phyloP scores from a whole-genome alignment of 2,329 filamentous ascomycete genomes.

The Cordyceps fumosorosea region DNA sequence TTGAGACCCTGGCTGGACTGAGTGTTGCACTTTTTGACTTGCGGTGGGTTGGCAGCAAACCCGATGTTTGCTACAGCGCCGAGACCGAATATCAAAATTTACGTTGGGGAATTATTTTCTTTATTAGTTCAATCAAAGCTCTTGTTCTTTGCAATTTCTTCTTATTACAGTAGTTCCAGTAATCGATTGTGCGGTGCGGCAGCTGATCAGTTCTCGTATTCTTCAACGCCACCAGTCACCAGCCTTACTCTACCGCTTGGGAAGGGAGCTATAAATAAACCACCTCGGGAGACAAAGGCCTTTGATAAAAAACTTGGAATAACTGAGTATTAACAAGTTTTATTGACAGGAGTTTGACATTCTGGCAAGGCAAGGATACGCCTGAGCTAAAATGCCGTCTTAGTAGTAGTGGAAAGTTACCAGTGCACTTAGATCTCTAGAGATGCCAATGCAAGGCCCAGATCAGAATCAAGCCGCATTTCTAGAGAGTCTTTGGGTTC shows the following conservation, averaged over 20 bases:
- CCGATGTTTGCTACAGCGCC: background rate
- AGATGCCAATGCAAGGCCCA: too few relatives aligned
- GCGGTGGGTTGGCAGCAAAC: background rate
- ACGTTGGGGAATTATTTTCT: background rate
- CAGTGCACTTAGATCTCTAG: too few relatives aligned
- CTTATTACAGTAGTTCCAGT: background rate
- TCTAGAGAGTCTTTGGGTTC: too few relatives aligned
- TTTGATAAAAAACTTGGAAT: too few relatives aligned
- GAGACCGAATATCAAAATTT: background rate
- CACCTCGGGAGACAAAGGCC: background rate
- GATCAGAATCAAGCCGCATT: too few relatives aligned
- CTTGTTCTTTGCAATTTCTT: background rate
- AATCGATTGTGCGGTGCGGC: background rate
- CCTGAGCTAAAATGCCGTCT: too few relatives aligned
- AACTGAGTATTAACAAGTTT: too few relatives aligned
- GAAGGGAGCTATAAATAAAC: background rate
- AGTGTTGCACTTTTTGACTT: background rate
- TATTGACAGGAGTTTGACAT: too few relatives aligned
- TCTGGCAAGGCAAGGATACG: too few relatives aligned
- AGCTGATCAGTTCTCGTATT: background rate
- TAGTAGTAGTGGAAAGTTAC: too few relatives aligned
- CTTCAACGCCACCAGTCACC: background rate
- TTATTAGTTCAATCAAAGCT: background rate
- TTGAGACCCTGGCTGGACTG: background rate
- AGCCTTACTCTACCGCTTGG: background rate